A percentile compares a stretch with the other conserved stretches of the same genome.
Conservation (phyloP, 805 yeast species). For the Metschnikowia colocasiae region DNA sequence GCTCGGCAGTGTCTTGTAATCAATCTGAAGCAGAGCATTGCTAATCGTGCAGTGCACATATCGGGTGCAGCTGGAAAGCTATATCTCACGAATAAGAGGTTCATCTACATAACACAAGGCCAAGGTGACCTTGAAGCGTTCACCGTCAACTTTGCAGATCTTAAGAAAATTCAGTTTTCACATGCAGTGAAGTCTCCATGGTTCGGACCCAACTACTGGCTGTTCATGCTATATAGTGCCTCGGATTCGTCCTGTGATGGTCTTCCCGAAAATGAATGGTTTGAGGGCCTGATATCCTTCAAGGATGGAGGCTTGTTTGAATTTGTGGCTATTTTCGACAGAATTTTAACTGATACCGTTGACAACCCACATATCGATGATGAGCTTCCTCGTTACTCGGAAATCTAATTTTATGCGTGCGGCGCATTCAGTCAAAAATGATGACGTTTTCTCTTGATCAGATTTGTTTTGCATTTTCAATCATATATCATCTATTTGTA, state of each 20-base stretch:
- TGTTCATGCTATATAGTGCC: constrained; percentile 36
- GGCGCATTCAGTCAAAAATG: neutral
- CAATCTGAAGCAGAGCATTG: constrained; percentile 16
- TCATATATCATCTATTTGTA: neutral
- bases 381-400: constrained; percentile 42
- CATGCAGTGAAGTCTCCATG: constrained; percentile 46
- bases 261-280: constrained; percentile 36
- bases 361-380: constrained; percentile 41
- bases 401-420: neutral
- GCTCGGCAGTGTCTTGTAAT: constrained; percentile 31
- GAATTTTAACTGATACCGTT: constrained; percentile 31
- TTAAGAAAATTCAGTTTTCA: constrained; percentile 30
- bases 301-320: constrained; percentile 47
- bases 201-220: constrained; percentile 53
- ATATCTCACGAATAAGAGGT: constrained; percentile 40
- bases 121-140: constrained; percentile 45
- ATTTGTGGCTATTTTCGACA: constrained; percentile 35
- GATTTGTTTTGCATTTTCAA: neutral
- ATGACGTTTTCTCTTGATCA: neutral
- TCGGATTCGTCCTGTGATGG: constrained; percentile 36
- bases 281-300: constrained; percentile 37
- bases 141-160: constrained; percentile 29
- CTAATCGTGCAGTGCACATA: constrained; percentile 22
- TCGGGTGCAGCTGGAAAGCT: constrained; percentile 36
- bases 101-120: constrained; percentile 36